Evolutionary conservation across 2,329 filamentous ascomycete genomes (phyloP).

Genomic region (Cryphonectria radicalis): DNA sequence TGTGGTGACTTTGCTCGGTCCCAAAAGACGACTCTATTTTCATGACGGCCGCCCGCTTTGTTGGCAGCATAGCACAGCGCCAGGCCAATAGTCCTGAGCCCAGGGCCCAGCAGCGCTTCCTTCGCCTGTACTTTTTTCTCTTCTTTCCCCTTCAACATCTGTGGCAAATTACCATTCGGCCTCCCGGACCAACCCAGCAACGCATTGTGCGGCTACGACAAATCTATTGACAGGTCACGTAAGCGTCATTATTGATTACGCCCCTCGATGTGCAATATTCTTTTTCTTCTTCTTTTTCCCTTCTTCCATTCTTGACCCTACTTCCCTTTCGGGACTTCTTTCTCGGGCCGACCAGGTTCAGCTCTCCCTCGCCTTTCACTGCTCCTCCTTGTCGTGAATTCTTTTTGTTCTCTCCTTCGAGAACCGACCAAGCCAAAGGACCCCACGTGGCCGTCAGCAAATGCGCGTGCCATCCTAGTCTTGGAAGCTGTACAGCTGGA

Average conservation of each 20-base stretch:
- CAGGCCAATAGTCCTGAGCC: not conserved
- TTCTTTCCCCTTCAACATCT: not conserved
- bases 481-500: not conserved
- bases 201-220: not conserved
- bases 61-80: not conserved
- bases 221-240: conserved; percentile 5
- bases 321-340: not conserved
- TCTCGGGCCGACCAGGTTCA: not conserved
- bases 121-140: not conserved
- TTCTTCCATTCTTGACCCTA: not conserved
- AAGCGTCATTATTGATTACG: not conserved
- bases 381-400: not conserved
- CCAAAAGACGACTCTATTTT: not conserved
- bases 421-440: not conserved
- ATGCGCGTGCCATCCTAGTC: not conserved
- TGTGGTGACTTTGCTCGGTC: too few species aligned
- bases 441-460: not conserved
- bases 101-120: not conserved
- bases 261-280: not conserved
- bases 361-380: not conserved
- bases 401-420: not conserved
- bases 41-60: not conserved
- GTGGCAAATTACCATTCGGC: conserved; percentile 1
- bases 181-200: not conserved
- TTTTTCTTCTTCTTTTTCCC: not conserved